Percentiles rank a stretch among this genome's conserved stretches.
Conservation (phyloP, 2,329 filamentous ascomycete genomes). For the Venturiaceae sp. region DNA sequence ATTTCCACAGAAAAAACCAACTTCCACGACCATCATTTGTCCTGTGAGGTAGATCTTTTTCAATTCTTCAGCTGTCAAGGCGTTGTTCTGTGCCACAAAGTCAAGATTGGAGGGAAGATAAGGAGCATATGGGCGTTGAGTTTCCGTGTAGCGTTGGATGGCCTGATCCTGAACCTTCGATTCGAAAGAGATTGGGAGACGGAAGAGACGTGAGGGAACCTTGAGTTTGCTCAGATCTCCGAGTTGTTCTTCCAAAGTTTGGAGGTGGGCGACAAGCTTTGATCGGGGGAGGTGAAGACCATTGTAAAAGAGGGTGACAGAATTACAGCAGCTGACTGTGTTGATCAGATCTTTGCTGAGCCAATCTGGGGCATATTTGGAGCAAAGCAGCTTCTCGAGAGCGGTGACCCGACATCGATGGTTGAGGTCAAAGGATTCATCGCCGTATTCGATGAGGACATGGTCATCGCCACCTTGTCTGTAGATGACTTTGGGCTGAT, state of each 20-base stretch:
- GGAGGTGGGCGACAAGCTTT: slow-evolving; percentile 26
- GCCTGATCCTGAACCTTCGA: slow-evolving; percentile 16
- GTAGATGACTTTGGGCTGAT: slow-evolving; percentile 18
- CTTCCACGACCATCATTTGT: slow-evolving; percentile 6
- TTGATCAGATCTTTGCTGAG: background rate
- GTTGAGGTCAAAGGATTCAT: slow-evolving; percentile 2
- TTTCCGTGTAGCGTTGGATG: slow-evolving; percentile 19
- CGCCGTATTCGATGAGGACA: slow-evolving; percentile 6
- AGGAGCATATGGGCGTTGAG: slow-evolving; percentile 16
- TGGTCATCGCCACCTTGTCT: slow-evolving; percentile 25
- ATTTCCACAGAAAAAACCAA: slow-evolving; percentile 25
- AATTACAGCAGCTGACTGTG: slow-evolving; percentile 1
- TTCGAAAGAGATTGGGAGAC: slow-evolving; percentile 34
- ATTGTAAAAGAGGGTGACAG: slow-evolving; percentile 31
- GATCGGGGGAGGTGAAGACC: slow-evolving; percentile 27
- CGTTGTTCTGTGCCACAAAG: slow-evolving; percentile 25
- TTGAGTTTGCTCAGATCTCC: slow-evolving; percentile 29
- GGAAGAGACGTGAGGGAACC: slow-evolving; percentile 34
- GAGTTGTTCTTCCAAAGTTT: slow-evolving; percentile 26
- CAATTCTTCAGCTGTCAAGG: slow-evolving; percentile 17
- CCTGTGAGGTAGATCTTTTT: background rate
- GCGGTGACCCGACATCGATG: slow-evolving; percentile 1
- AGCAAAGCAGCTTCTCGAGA: slow-evolving; percentile 15
- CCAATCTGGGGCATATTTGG: slow-evolving; percentile 17
- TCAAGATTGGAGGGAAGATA: slow-evolving; percentile 22